phyloP scores from a whole-genome alignment of 2,329 filamentous ascomycete species.

The Aspergillus pseudotamarii region DNA sequence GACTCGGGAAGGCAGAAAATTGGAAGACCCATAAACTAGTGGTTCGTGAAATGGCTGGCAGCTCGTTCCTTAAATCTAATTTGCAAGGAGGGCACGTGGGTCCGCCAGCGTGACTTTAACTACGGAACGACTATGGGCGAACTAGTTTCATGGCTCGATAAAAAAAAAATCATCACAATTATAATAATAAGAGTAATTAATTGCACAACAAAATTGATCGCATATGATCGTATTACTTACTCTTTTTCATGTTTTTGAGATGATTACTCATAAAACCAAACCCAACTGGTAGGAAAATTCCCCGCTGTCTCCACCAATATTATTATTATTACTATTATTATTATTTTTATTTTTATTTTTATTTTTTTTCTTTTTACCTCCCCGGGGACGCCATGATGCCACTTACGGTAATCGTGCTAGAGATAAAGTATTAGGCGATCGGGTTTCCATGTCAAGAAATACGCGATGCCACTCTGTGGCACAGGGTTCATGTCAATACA shows the following conservation, averaged over 20 bases:
- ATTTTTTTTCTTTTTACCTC: too few species aligned
- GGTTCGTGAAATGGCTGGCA: constrained; percentile 18
- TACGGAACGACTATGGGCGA: not conserved
- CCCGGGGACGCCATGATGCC: not conserved
- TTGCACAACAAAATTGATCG: not conserved
- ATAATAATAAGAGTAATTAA: not conserved
- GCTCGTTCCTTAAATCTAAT: constrained; percentile 16
- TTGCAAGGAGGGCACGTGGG: constrained; percentile 22
- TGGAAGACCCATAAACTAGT: constrained; percentile 21
- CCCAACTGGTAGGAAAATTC: not conserved
- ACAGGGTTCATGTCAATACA: not conserved
- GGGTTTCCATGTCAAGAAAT: not conserved
- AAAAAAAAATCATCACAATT: not conserved
- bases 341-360: too few species aligned
- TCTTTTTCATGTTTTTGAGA: not conserved
- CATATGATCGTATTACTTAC: not conserved
- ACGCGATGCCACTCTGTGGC: not conserved
- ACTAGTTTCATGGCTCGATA: not conserved
- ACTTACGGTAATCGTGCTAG: not conserved
- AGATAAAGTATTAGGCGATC: not conserved
- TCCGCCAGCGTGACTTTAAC: constrained; percentile 2
- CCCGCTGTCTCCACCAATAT: not conserved
- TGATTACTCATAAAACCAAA: not conserved
- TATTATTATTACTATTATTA: too few species aligned
- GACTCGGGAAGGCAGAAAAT: constrained; percentile 9